Conservation (phyloP, 495 filamentous ascomycete genomes). For the Hyaloscypha finlandica region DNA sequence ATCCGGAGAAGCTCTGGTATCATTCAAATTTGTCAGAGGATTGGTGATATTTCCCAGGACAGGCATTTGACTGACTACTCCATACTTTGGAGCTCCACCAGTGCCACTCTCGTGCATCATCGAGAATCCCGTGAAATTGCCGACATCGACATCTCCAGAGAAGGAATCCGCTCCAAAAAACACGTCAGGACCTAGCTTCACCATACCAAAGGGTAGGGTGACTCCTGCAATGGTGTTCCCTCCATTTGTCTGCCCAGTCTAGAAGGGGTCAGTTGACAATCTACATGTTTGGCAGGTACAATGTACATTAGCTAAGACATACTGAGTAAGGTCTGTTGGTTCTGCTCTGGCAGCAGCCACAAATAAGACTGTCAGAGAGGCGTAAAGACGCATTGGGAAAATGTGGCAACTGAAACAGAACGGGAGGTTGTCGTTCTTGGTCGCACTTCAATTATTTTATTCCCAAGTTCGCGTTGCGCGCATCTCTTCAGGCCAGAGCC, state of each 20-base stretch:
- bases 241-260: conserved; percentile 47
- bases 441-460: neutral
- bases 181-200: conserved; percentile 70
- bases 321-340: conserved; percentile 30
- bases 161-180: conserved; percentile 61
- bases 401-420: neutral
- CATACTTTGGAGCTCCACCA: conserved; percentile 75
- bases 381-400: conserved; percentile 9
- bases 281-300: conserved; percentile 7
- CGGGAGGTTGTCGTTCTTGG: neutral
- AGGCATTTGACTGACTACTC: conserved; percentile 69
- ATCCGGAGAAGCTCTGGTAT: conserved; percentile 52
- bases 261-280: neutral
- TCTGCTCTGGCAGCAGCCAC: conserved; percentile 9
- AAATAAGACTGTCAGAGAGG: neutral
- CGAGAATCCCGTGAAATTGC: conserved; percentile 68
- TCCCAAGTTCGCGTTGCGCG: neutral
- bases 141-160: conserved; percentile 61
- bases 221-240: conserved; percentile 75
- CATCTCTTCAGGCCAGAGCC: neutral
- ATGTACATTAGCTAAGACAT: conserved; percentile 32
- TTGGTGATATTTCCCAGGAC: conserved; percentile 53
- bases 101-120: conserved; percentile 77
- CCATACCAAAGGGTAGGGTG: conserved; percentile 65
- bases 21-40: conserved; percentile 59